Percentiles rank a stretch among this genome's conserved stretches.
Conservation (phyloP, 129 eudicot species). For the Arctium lappa region DNA sequence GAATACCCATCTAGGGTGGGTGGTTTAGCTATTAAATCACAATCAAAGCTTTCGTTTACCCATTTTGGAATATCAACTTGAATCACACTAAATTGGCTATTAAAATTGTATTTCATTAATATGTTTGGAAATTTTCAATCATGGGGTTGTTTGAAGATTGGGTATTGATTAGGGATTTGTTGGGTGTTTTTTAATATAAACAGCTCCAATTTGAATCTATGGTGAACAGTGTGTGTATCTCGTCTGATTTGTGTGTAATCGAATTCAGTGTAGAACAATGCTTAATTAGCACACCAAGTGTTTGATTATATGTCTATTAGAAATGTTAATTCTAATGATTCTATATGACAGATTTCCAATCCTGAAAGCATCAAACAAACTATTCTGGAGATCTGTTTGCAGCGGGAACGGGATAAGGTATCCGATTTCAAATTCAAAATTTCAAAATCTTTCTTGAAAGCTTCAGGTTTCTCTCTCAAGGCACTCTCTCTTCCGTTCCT, state of each 20-base stretch:
- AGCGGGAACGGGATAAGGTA: too few species aligned
- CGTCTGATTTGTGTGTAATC: neutral
- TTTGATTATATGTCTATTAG: neutral
- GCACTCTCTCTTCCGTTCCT: too few species aligned
- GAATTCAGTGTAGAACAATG: neutral
- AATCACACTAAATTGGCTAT: too few species aligned
- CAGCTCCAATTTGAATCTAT: neutral
- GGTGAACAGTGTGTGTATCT: neutral
- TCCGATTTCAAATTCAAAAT: too few species aligned
- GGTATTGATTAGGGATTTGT: neutral
- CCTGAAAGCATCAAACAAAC: conserved; percentile 3
- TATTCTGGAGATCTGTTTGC: neutral
- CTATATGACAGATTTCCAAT: neutral
- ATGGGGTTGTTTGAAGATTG: neutral
- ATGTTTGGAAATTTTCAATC: neutral
- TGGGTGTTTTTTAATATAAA: neutral
- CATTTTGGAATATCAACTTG: too few species aligned
- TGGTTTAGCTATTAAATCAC: too few species aligned
- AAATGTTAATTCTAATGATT: neutral
- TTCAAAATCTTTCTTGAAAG: too few species aligned
- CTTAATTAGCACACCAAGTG: neutral
- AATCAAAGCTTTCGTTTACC: too few species aligned
- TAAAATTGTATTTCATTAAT: too few species aligned
- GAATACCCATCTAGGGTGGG: too few species aligned
- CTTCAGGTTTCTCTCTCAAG: too few species aligned